Percentiles rank a stretch among this genome's conserved stretches.
Conservation (phyloP, 495 filamentous ascomycete species). For the Venustampulla echinocandica region DNA sequence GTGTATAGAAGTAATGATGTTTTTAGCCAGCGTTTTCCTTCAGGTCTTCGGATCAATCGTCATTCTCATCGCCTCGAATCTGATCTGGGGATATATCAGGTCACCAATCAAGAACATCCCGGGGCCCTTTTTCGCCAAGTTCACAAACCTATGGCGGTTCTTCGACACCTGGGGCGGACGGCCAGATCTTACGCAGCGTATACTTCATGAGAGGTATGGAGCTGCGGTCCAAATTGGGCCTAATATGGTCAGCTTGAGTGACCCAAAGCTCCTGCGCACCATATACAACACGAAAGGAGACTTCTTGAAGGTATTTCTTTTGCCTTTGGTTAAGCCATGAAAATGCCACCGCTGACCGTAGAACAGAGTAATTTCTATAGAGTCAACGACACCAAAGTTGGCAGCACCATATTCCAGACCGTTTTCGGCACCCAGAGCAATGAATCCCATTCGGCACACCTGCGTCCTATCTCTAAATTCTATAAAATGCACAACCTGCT, state of each 20-base stretch:
- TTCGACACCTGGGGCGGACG: neutral
- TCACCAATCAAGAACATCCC: neutral
- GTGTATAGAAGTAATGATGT: no score
- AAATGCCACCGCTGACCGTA: neutral
- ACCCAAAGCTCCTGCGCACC: constrained; percentile 27
- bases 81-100: neutral
- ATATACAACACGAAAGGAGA: constrained; percentile 33
- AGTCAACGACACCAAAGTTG: constrained; percentile 26
- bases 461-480: neutral
- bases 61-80: no score
- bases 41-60: no score
- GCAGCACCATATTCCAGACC: constrained; percentile 23
- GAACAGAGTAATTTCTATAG: constrained; percentile 36
- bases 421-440: neutral
- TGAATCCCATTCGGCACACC: neutral
- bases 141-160: neutral
- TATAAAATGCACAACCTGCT: neutral
- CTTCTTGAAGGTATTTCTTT: constrained; percentile 29
- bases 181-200: neutral
- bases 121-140: neutral
- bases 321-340: neutral
- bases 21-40: no score
- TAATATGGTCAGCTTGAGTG: constrained; percentile 30
- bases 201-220: constrained; percentile 38
- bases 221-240: constrained; percentile 36